Percentiles rank a stretch among this genome's conserved stretches.
These are phyloP conservation scores for Lipomyces mesembrius DNA, from an alignment of 805 yeast species.

Conservation along the genomic window DNA sequence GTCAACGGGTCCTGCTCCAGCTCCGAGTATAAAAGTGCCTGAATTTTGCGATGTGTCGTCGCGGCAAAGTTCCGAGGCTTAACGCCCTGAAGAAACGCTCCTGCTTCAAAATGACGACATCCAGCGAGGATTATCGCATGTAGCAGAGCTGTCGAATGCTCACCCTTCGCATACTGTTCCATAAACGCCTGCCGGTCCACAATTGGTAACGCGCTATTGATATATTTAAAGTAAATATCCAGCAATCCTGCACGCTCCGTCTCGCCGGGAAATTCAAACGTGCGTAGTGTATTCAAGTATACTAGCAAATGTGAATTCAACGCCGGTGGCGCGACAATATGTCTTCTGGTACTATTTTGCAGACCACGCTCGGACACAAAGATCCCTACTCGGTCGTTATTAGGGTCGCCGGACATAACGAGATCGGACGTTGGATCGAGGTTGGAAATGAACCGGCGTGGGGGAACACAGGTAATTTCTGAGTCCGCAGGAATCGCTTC, in stretches of 20 bases:
- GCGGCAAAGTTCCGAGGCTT: slow-evolving; percentile 4
- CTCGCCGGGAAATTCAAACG: slow-evolving; percentile 47
- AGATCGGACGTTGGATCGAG: slow-evolving; percentile 40
- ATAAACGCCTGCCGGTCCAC: slow-evolving; percentile 50
- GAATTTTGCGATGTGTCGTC: slow-evolving; percentile 11
- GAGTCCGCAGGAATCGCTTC: slow-evolving; percentile 24
- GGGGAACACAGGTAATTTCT: slow-evolving; percentile 13
- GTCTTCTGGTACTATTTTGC: slow-evolving; percentile 6
- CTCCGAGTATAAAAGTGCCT: slow-evolving; percentile 48
- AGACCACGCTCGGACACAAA: slow-evolving; percentile 33
- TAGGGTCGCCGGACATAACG: slow-evolving; percentile 35
- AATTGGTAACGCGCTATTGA: slow-evolving; percentile 52
- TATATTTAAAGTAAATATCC: slow-evolving; percentile 49
- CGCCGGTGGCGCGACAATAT: slow-evolving; percentile 22
- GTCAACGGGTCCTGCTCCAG: slow-evolving; percentile 49
- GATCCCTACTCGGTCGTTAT: slow-evolving; percentile 37
- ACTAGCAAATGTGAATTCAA: slow-evolving; percentile 39
- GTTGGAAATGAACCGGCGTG: slow-evolving; percentile 36
- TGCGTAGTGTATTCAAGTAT: slow-evolving; percentile 47
- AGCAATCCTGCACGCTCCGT: slow-evolving; percentile 46
- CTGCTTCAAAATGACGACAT: slow-evolving; percentile 49
- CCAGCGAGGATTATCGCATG: slow-evolving; percentile 52
- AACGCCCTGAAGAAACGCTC: slow-evolving; percentile 35
- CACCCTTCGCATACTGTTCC: slow-evolving; percentile 44
- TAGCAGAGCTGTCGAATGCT: slow-evolving; percentile 48